Conservation (phyloP, 2,329 filamentous ascomycete genomes). For the Verticillium klebahnii region DNA sequence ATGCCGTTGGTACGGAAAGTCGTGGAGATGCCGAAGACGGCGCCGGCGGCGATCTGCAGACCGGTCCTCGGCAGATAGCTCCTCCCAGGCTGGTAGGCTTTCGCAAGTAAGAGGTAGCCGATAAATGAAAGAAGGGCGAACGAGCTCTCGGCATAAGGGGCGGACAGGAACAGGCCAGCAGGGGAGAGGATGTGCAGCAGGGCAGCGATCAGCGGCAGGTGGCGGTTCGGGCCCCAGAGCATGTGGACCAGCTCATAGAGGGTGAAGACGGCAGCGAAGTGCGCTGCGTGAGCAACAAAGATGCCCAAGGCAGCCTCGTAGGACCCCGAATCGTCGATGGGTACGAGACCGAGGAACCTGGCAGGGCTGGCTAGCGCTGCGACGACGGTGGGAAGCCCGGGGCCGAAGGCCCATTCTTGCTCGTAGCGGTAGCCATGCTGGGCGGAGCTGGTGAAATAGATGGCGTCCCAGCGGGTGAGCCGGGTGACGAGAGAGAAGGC, state of each 20-base stretch:
- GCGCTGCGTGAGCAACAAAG: constrained; percentile 64
- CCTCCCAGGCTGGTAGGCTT: constrained; percentile 34
- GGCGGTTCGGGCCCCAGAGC: constrained; percentile 11
- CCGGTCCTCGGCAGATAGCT: constrained; percentile 32
- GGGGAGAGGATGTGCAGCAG: constrained; percentile 79
- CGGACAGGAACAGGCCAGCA: constrained; percentile 82
- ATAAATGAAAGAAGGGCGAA: constrained; percentile 75
- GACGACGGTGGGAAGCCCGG: constrained; percentile 39
- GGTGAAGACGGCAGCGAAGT: constrained; percentile 69
- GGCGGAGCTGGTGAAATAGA: constrained; percentile 67
- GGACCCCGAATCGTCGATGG: constrained; percentile 9
- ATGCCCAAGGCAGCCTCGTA: constrained; percentile 54
- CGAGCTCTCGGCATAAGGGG: constrained; percentile 76
- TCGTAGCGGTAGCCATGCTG: constrained; percentile 65
- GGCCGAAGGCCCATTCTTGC: constrained; percentile 81
- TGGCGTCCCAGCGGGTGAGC: constrained; percentile 73
- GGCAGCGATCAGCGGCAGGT: constrained; percentile 64
- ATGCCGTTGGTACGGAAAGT: constrained; percentile 82
- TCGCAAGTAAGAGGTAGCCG: constrained; percentile 66
- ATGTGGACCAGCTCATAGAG: constrained; percentile 62
- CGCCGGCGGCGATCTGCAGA: constrained; percentile 57
- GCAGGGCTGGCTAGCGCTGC: constrained; percentile 26
- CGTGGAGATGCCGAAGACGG: constrained; percentile 67
- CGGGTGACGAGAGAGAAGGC: constrained; percentile 41
- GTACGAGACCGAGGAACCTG: constrained; percentile 16